These are phyloP conservation scores for Pigoraptor vietnamica DNA, from an alignment of 78 protist genomes.

Conservation along the genomic window DNA sequence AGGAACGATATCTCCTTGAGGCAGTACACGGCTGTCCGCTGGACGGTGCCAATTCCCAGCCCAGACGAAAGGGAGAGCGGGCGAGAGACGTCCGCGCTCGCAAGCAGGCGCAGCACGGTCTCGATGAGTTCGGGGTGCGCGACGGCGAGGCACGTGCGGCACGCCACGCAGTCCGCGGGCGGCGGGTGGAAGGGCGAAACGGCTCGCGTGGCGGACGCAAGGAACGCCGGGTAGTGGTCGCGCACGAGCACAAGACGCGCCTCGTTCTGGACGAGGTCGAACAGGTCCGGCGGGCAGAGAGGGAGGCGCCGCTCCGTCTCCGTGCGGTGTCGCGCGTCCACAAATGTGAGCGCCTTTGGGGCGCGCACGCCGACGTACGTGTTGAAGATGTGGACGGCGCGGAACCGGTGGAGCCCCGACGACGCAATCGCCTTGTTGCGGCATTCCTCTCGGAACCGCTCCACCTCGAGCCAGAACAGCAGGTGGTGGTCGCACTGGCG, in stretches of 20 bases:
- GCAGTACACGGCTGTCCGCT: not conserved
- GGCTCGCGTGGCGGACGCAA: not conserved
- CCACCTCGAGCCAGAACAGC: not conserved
- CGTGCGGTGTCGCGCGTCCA: not conserved
- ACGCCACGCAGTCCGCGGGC: not conserved
- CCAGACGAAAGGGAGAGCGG: not conserved
- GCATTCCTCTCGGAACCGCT: not conserved
- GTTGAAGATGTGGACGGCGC: not conserved
- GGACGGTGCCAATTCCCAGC: not conserved
- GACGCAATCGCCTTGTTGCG: not conserved
- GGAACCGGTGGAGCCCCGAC: not conserved
- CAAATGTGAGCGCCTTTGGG: not conserved
- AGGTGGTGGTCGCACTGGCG: not conserved
- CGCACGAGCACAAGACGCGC: not conserved
- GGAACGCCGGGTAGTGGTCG: not conserved
- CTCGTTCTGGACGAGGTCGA: not conserved
- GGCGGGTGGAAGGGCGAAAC: not conserved
- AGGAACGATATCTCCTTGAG: not conserved
- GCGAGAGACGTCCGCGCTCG: not conserved
- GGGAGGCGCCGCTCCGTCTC: not conserved
- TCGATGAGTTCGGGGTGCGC: not conserved
- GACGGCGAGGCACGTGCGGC: not conserved
- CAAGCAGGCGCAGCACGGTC: not conserved
- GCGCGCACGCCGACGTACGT: not conserved
- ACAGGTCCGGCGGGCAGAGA: not conserved